These are phyloP conservation scores for Haplosporangium gracile DNA, from an alignment of 192 early-diverging fungal species.

Conservation along the genomic window DNA sequence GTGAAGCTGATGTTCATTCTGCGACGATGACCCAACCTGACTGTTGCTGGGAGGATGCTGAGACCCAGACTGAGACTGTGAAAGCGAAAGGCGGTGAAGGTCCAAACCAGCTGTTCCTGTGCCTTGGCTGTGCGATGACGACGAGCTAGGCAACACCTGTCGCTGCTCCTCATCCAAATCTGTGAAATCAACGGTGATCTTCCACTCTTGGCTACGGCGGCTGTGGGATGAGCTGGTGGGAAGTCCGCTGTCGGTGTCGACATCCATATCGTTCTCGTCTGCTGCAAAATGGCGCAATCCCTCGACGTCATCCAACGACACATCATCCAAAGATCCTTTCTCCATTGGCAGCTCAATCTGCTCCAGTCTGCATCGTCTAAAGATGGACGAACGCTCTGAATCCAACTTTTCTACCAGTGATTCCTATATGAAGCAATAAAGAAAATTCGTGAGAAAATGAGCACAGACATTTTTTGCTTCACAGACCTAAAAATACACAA, in stretches of 20 bases:
- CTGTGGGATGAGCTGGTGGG: slow-evolving; percentile 7
- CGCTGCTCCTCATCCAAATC: slow-evolving; percentile 65
- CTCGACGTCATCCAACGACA: slow-evolving; percentile 79
- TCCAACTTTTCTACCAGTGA: slow-evolving; percentile 83
- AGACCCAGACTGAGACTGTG: slow-evolving; percentile 13
- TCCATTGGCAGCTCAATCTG: slow-evolving; percentile 91
- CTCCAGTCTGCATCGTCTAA: slow-evolving; percentile 93
- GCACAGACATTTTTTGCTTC: background rate
- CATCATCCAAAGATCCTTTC: slow-evolving; percentile 79
- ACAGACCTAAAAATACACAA: background rate
- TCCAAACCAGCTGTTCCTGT: slow-evolving; percentile 18
- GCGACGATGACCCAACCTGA: slow-evolving; percentile 25
- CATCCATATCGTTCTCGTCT: slow-evolving; percentile 61
- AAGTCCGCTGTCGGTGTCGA: slow-evolving; percentile 48
- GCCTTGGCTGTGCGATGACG: background rate
- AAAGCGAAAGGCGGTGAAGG: slow-evolving; percentile 34
- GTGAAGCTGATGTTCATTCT: slow-evolving; percentile 2
- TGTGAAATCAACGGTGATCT: slow-evolving; percentile 73
- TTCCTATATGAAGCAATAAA: slow-evolving; percentile 58
- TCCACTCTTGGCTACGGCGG: slow-evolving; percentile 59
- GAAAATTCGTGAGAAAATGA: background rate
- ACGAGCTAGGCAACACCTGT: slow-evolving; percentile 40
- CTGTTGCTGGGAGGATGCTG: slow-evolving; percentile 1
- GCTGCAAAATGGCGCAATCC: slow-evolving; percentile 30
- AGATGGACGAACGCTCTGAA: slow-evolving; percentile 83